These are phyloP conservation scores for Metarhizium rileyi DNA, from an alignment of 2,329 filamentous ascomycete species.

Conservation along the genomic window DNA sequence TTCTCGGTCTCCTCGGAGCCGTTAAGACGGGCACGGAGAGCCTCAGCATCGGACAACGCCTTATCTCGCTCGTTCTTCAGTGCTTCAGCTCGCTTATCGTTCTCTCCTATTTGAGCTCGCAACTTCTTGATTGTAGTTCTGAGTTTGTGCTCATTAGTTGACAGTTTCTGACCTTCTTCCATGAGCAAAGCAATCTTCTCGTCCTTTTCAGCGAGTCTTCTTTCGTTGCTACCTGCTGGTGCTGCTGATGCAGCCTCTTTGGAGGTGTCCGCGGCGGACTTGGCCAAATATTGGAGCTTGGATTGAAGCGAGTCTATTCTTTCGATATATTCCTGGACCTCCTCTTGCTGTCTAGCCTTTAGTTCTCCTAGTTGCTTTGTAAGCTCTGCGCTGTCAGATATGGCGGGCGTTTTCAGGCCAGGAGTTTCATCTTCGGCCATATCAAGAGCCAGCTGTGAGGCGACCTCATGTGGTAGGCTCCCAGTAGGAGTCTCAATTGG, in stretches of 20 bases:
- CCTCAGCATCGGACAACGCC: slow-evolving; percentile 38
- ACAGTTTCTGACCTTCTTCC: slow-evolving; percentile 84
- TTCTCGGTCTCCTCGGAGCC: slow-evolving; percentile 47
- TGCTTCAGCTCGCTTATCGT: slow-evolving; percentile 54
- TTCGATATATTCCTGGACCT: slow-evolving; percentile 75
- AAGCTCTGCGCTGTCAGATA: slow-evolving; percentile 2
- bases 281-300: slow-evolving; percentile 81
- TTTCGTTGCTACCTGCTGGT: slow-evolving; percentile 56
- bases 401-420: neutral
- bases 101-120: slow-evolving; percentile 52
- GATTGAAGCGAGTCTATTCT: slow-evolving; percentile 85
- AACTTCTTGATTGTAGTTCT: slow-evolving; percentile 76
- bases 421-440: neutral
- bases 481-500: no score
- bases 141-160: slow-evolving; percentile 77
- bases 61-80: slow-evolving; percentile 51
- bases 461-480: no score
- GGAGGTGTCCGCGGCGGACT: slow-evolving; percentile 67
- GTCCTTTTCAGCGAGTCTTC: slow-evolving; percentile 80
- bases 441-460: neutral
- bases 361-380: slow-evolving; percentile 16
- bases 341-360: slow-evolving; percentile 53
- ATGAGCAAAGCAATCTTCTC: slow-evolving; percentile 82
- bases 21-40: slow-evolving; percentile 36
- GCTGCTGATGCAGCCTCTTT: slow-evolving; percentile 56